Percentiles rank a stretch among this genome's conserved stretches.
These are phyloP conservation scores for Rhodomyrtus psidioides DNA, from an alignment of 441 rosid genomes.

Conservation along the genomic window DNA sequence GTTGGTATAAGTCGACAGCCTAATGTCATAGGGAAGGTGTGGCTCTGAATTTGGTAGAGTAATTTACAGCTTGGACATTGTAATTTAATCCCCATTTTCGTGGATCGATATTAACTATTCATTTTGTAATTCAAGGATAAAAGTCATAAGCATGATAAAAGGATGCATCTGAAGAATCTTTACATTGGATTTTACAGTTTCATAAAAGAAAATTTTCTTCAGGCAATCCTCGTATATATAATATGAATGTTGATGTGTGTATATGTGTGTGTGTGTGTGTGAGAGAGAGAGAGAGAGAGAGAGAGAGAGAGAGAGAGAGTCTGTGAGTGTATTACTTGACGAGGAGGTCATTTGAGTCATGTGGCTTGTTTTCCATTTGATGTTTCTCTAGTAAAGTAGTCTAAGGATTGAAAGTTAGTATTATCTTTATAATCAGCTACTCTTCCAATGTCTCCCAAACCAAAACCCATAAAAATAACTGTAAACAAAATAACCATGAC, in stretches of 20 bases:
- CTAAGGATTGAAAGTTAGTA: not conserved
- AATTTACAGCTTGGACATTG: not conserved
- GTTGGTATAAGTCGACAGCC: conserved; percentile 99
- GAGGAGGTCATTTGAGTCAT: too few relatives aligned
- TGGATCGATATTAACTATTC: not conserved
- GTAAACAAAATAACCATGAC: not conserved
- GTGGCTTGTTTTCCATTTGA: not conserved
- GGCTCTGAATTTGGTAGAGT: not conserved
- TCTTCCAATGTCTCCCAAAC: not conserved
- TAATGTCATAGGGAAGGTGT: conserved; percentile 81
- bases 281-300: not conserved
- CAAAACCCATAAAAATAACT: not conserved
- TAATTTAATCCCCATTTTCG: not conserved
- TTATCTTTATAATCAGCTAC: not conserved
- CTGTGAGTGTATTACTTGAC: too few relatives aligned
- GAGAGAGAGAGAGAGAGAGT: not conserved
- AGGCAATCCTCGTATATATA: not conserved
- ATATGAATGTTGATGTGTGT: not conserved
- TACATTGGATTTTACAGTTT: not conserved
- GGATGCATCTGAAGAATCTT: not conserved
- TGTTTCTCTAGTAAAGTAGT: not conserved
- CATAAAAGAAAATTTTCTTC: not conserved
- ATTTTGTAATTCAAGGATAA: not conserved
- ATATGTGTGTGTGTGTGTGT: too few relatives aligned
- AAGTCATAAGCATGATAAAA: not conserved